Percentiles rank a stretch among this genome's conserved stretches.
Conservation (phyloP, 495 filamentous ascomycete genomes). For the Tuber microsphaerosporum region DNA sequence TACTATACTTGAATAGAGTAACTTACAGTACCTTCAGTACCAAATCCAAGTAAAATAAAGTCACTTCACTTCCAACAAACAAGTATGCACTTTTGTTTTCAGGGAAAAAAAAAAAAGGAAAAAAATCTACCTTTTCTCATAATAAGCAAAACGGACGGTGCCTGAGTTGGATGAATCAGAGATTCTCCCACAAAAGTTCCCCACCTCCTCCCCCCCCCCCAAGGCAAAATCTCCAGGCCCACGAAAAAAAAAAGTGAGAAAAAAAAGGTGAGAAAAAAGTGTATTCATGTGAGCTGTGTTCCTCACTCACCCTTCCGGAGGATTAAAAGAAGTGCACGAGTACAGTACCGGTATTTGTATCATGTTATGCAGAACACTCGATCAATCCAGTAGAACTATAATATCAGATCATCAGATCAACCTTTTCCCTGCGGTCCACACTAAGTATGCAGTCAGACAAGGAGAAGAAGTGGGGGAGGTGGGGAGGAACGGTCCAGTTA, state of each 20-base stretch:
- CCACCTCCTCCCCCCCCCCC: neutral
- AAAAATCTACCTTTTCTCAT: neutral
- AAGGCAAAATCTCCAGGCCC: neutral
- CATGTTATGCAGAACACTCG: too few species aligned
- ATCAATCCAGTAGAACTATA: too few species aligned
- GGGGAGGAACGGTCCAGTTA: too few species aligned
- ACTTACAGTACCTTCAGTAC: neutral
- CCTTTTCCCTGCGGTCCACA: neutral
- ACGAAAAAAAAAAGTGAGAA: neutral
- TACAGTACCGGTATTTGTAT: too few species aligned
- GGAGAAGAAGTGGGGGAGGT: too few species aligned
- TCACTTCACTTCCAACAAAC: neutral
- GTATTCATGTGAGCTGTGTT: too few species aligned
- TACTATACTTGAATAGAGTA: too few species aligned
- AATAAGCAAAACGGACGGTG: neutral
- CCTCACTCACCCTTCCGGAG: neutral
- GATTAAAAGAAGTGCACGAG: too few species aligned
- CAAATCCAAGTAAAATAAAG: too few species aligned
- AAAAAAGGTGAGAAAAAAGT: neutral
- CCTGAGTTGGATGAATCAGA: neutral
- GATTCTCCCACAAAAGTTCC: neutral
- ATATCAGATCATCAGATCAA: too few species aligned
- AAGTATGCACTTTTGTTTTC: neutral
- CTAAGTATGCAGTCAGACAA: too few species aligned
- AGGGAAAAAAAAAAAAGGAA: neutral